phyloP scores from a whole-genome alignment of 2,329 filamentous ascomycete species.

The Pseudocercospora cruenta region DNA sequence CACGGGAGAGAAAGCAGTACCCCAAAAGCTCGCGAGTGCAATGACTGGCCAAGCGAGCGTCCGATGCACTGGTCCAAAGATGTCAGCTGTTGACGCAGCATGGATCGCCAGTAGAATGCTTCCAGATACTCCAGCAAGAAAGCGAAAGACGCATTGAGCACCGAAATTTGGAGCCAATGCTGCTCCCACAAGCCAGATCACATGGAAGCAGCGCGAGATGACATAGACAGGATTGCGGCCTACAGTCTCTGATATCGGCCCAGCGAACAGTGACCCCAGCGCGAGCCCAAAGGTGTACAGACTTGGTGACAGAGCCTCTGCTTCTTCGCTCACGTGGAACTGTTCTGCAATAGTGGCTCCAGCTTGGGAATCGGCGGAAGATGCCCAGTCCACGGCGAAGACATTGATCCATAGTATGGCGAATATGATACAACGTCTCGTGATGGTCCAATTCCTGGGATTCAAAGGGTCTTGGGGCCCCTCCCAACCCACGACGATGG shows the following conservation, averaged over 20 bases:
- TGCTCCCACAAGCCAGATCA: constrained; percentile 27
- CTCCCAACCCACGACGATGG: constrained; percentile 23
- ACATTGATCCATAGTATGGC: constrained; percentile 30
- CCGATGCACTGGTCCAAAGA: constrained; percentile 31
- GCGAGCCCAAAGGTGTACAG: constrained; percentile 52
- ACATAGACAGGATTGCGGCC: constrained; percentile 37
- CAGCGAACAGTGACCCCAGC: constrained; percentile 43
- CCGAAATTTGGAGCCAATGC: constrained; percentile 33
- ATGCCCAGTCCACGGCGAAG: constrained; percentile 30
- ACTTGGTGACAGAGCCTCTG: constrained; percentile 39
- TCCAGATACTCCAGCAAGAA: constrained; percentile 34
- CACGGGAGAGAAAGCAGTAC: constrained; percentile 26
- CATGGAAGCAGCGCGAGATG: constrained; percentile 24
- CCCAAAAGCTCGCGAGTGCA: constrained; percentile 25
- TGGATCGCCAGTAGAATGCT: constrained; percentile 31
- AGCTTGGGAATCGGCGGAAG: constrained; percentile 27
- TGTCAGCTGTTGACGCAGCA: constrained; percentile 34
- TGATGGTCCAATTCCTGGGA: constrained; percentile 20
- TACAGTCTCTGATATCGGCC: constrained; percentile 46
- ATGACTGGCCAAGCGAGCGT: constrained; percentile 31
- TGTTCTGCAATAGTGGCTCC: constrained; percentile 14
- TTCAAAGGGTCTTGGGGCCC: constrained; percentile 20
- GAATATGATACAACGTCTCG: constrained; percentile 15
- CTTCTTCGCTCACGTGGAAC: constrained; percentile 31
- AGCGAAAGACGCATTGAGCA: constrained; percentile 31